A percentile compares a stretch with the other conserved stretches of the same genome.
Evolutionary conservation across 2,329 filamentous ascomycete genomes (phyloP).

Genomic region (Neophaeococcomyces mojaviensis): DNA sequence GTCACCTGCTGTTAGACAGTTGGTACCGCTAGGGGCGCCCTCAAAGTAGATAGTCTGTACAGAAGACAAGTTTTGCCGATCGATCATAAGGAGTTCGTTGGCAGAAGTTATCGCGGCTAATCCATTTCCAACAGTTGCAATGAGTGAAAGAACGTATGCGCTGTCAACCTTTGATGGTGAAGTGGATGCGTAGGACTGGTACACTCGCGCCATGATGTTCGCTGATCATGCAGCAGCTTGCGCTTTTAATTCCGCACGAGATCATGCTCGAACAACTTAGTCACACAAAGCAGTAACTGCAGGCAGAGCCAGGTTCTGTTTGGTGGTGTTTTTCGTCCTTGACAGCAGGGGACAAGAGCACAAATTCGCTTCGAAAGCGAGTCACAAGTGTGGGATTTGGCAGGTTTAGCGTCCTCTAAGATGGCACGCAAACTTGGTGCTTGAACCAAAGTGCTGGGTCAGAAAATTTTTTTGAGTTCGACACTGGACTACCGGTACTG

Average conservation of each 20-base stretch:
- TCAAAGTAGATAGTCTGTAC: conserved; percentile 5
- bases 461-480: too few relatives aligned
- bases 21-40: conserved; percentile 12
- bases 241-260: not conserved
- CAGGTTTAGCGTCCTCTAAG: too few relatives aligned
- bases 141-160: conserved; percentile 21
- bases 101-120: conserved; percentile 22
- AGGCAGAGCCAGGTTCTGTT: too few relatives aligned
- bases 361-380: too few relatives aligned
- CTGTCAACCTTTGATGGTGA: conserved; percentile 11
- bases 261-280: not conserved
- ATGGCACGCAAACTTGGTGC: too few relatives aligned
- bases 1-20: conserved; percentile 16
- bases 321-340: too few relatives aligned
- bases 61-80: conserved; percentile 11
- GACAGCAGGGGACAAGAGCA: too few relatives aligned
- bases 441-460: too few relatives aligned
- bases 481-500: too few relatives aligned
- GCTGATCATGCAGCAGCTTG: not conserved
- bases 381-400: too few relatives aligned
- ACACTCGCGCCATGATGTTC: not conserved
- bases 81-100: conserved; percentile 20
- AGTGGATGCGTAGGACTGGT: conserved; percentile 3
- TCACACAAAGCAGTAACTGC: too few relatives aligned
- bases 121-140: conserved; percentile 13